These are phyloP conservation scores for Cnidoscolus chayamansa DNA, from an alignment of 441 rosid species.

Conservation along the genomic window DNA sequence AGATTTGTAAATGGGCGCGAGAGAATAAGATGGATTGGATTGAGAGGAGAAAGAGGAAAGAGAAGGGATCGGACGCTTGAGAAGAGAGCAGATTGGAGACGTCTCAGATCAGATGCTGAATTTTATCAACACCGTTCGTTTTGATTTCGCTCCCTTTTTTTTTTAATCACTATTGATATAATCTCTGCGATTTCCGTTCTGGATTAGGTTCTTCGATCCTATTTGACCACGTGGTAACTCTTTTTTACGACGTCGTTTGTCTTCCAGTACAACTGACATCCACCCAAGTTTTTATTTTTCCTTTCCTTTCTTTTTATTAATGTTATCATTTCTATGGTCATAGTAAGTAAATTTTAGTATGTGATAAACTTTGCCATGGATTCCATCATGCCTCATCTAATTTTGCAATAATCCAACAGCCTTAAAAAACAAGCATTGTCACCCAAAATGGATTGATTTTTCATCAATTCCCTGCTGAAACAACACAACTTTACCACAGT, in stretches of 20 bases:
- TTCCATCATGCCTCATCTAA: not conserved
- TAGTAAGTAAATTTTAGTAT: too few relatives aligned
- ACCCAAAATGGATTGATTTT: not conserved
- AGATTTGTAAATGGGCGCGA: constrained; percentile 55
- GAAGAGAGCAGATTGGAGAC: constrained; percentile 57
- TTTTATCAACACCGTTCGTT: constrained; percentile 92
- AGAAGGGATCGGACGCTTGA: constrained; percentile 94
- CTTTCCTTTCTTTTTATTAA: too few relatives aligned
- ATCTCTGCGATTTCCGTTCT: constrained; percentile 4
- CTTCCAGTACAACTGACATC: too few relatives aligned
- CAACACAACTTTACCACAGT: not conserved
- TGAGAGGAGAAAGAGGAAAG: constrained; percentile 32
- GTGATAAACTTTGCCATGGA: not conserved
- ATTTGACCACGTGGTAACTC: constrained; percentile 14
- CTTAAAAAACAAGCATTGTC: too few relatives aligned
- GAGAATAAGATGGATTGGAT: constrained; percentile 40
- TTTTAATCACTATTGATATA: not conserved
- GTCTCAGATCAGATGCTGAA: constrained; percentile 45
- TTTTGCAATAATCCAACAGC: not conserved
- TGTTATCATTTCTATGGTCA: too few relatives aligned
- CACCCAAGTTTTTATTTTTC: too few relatives aligned
- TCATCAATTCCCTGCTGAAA: not conserved
- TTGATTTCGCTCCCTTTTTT: not conserved
- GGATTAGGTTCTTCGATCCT: constrained; percentile 3
- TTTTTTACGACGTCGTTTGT: not conserved